Base-by-base conservation (phyloP, 2,329 filamentous ascomycete species). In the Talaromyces sp. region DNA sequence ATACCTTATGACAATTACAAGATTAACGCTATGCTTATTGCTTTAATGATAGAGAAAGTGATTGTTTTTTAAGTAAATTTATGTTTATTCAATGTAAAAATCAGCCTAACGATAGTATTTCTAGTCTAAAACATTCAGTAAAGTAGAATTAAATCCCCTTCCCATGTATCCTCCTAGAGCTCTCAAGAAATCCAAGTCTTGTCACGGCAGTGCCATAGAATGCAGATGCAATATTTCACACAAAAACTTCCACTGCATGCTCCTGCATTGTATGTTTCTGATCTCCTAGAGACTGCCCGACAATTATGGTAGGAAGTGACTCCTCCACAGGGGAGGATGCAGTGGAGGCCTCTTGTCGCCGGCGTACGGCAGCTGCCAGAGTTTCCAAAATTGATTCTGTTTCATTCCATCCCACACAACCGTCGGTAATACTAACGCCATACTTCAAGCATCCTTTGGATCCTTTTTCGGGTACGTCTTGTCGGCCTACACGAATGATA, bases 391-490 rank as follows among this genome's bases (percentile, higher is more conserved):
- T 57, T 19, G 54, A 57, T 35, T 57, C 54, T 13, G 54, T 57
- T 57, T 41, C 54, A 57, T 57, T 57, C 54, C 54, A 57, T 13
- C 54, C 31, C 16, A 57, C 54, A 57, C 54, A 57, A 57, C 54
- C 54, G n/a, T 57, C 54, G 22, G 54, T 57, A 57, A 57, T 57
- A 57, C 54, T 57, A 16, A 57, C 54, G 39, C 54, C 54, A 57
- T 57, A 57, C 33, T 41, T 57, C 54, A 57, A 57, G 54, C 54
- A 57, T 39, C 16, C 33, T 39, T 57, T 57, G 31, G 54, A 57
- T 22, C 54, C 54, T 57, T 57, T 39, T 39, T 33, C 54, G 16
- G 54, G 54, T 57, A 57, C 54, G 31, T 57, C 54, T 39, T 57
- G 54, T 37, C 54, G 54, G 33, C 54, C 54, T 57, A 41, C 16